These are phyloP conservation scores for Ceratobasidium sp. DNA, from an alignment of 1,284 basidiomycete species.

Conservation along the genomic window DNA sequence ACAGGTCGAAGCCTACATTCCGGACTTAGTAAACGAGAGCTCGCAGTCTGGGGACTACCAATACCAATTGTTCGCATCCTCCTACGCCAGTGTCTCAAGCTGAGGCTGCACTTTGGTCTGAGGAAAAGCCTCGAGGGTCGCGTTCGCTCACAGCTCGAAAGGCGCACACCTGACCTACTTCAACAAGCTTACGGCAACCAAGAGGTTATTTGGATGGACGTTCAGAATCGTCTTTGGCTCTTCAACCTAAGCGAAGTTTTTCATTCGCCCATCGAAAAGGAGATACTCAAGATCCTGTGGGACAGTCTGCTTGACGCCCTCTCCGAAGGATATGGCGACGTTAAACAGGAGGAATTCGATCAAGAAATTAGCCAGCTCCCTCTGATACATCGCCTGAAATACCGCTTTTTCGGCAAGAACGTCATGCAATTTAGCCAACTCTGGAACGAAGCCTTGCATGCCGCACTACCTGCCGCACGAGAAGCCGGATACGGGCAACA, in stretches of 20 bases:
- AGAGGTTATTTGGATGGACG: neutral
- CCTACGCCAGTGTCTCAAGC: neutral
- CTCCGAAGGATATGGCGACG: neutral
- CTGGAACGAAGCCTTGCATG: constrained; percentile 25
- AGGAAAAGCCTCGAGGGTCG: neutral
- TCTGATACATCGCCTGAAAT: neutral
- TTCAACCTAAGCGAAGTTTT: constrained; percentile 1
- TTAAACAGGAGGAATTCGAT: neutral
- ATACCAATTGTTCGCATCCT: neutral
- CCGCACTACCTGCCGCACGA: constrained; percentile 9
- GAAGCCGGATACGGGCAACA: neutral
- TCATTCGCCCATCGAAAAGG: neutral
- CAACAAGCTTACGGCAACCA: neutral
- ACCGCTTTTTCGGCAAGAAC: constrained; percentile 21
- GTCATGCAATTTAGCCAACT: constrained; percentile 25
- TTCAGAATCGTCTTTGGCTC: constrained; percentile 20
- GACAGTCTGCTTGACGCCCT: neutral
- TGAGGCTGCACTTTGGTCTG: constrained; percentile 15
- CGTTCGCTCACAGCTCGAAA: neutral
- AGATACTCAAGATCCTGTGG: constrained; percentile 12
- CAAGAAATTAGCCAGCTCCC: neutral
- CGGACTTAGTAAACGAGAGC: constrained; percentile 30
- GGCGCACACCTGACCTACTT: neutral
- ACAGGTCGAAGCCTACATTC: neutral
- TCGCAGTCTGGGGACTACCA: constrained; percentile 15